phyloP scores from a whole-genome alignment of 768 basidiomycete genomes.

The Lactarius sp. region DNA sequence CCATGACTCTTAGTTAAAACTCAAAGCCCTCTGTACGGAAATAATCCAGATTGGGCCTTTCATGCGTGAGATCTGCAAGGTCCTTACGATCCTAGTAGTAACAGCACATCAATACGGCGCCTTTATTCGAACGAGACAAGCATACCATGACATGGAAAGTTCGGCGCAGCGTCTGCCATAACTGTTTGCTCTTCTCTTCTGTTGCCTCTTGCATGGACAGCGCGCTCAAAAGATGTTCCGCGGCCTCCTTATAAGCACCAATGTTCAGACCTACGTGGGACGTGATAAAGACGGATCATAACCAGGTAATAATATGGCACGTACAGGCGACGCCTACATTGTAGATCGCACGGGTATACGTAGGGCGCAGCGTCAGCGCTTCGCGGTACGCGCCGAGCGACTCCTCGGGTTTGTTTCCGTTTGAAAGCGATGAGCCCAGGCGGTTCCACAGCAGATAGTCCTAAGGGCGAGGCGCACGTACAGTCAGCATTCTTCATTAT shows the following conservation, averaged over 20 bases:
- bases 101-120: constrained; percentile 9
- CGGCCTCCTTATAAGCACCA: constrained; percentile 90
- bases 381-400: constrained; percentile 86
- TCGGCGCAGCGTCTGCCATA: constrained; percentile 87
- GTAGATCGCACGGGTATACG: constrained; percentile 95
- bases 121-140: constrained; percentile 10
- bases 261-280: constrained; percentile 80
- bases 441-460: constrained; percentile 97
- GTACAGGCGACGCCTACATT: constrained; percentile 97
- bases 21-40: constrained; percentile 89
- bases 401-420: constrained; percentile 91
- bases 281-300: constrained; percentile 3
- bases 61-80: constrained; percentile 69
- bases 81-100: constrained; percentile 65
- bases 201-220: constrained; percentile 71
- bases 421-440: constrained; percentile 89
- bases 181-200: constrained; percentile 69
- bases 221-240: constrained; percentile 90
- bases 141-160: constrained; percentile 77
- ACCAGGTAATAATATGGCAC: constrained; percentile 30
- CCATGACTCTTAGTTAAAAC: constrained; percentile 44
- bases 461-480: constrained; percentile 31
- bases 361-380: constrained; percentile 85
- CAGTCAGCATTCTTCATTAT: not conserved
- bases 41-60: constrained; percentile 55